phyloP scores from a whole-genome alignment of 2,329 filamentous ascomycete species.

The Rosellinia necatrix region DNA sequence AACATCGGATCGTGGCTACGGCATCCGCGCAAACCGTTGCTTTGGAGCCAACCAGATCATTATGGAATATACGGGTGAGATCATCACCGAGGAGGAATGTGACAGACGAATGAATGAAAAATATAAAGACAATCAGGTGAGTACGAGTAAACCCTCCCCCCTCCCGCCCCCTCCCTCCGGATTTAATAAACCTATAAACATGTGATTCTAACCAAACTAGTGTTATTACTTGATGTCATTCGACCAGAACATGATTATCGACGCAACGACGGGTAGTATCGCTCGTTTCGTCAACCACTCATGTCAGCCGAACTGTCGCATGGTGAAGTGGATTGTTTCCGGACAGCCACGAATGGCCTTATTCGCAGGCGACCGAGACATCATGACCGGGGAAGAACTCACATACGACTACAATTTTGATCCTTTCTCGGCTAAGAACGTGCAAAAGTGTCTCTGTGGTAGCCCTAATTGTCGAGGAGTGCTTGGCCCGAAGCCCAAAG shows the following conservation, averaged over 20 bases:
- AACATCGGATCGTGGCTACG: constrained; percentile 85
- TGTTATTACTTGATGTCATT: constrained; percentile 99
- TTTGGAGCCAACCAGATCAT: constrained; percentile 94
- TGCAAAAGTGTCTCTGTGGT: constrained; percentile 68
- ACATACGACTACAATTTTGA: constrained; percentile 89
- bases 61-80: constrained; percentile 97
- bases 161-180: too few species aligned
- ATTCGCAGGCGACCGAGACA: constrained; percentile 86
- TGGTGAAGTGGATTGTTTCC: constrained; percentile 97
- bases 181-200: constrained; percentile 12
- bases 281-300: constrained; percentile 98
- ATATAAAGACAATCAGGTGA: constrained; percentile 91
- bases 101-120: constrained; percentile 90
- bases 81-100: constrained; percentile 93
- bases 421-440: constrained; percentile 70
- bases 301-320: constrained; percentile 92
- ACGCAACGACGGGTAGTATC: constrained; percentile 93
- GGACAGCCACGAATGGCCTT: constrained; percentile 95
- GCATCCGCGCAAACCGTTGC: constrained; percentile 85
- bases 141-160: too few species aligned
- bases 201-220: constrained; percentile 50
- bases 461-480: constrained; percentile 67
- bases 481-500: constrained; percentile 64
- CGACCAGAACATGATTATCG: constrained; percentile 97
- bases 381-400: constrained; percentile 93